Evolutionary conservation across 257 asterid genomes (phyloP), one percentile per base, ranked within the genome.

Genomic region (Ajuga chamaepitys): DNA sequence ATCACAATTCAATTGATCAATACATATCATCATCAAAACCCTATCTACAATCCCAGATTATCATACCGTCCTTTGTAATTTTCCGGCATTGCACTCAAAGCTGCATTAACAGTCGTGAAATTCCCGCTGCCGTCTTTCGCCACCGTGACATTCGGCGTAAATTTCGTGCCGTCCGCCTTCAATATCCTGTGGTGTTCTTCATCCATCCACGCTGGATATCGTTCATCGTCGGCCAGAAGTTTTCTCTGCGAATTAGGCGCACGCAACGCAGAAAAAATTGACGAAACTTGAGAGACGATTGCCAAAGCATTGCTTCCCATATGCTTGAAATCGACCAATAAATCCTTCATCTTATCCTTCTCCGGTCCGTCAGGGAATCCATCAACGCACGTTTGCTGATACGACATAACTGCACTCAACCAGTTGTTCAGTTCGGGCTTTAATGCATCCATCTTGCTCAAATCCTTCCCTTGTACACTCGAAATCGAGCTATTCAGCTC

Each of bases 351-450:
- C 3, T 61, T 11, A 7, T 47, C 66, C 74, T 81, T 88, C 63
- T 84, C 86, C 41, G 70, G 40, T 0, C 94, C 96, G 0, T 86
- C 91, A 0, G 96, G 91, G 34, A 87, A 80, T 0, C 90, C 96
- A 20, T 93, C 99, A 2, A 86, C 53, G 66, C 99, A 93, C 4
- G 93, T 82, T 38, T 88, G 83, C 64, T 93, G 96, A 64, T 84
- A 89, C 7, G 96, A 81, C 62, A 93, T 46, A 0, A 86, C 99
- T 0, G 99, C 97, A 63, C 96, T 93, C 57, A 93, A 42, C 91
- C 86, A 84, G 37, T 89, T 93, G 67, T 84, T 80, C 0, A 93
- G 13, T 25, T 93, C 99, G 0, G 77, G 76, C 1, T 73, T 65
- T 5, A 25, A 16, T 0, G 80, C 7, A 0, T 83, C n/a, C 0